Evolutionary conservation across 2,329 filamentous ascomycete species (phyloP).

Genomic region (Cordyceps tenuipes): DNA sequence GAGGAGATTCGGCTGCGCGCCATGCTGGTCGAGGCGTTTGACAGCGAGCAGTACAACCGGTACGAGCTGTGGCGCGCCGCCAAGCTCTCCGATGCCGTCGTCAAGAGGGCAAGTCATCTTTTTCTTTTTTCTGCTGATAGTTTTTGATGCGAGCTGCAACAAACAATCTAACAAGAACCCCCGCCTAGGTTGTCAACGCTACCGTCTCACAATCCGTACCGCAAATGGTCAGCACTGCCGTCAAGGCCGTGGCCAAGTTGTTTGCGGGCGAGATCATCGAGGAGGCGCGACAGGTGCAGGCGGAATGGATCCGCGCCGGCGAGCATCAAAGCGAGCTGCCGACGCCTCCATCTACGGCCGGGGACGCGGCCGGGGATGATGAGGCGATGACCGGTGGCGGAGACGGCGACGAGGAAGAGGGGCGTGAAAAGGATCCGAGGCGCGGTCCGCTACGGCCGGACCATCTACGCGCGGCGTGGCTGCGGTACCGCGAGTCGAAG

Average conservation of each 20-base stretch:
- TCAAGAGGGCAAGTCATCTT: conserved; percentile 50
- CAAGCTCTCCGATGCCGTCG: conserved; percentile 59
- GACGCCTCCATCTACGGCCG: conserved; percentile 29
- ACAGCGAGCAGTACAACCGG: conserved; percentile 56
- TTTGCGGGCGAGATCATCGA: conserved; percentile 72
- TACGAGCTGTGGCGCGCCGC: conserved; percentile 64
- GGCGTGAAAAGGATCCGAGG: conserved; percentile 19
- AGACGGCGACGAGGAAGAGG: conserved; percentile 7
- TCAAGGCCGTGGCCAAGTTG: conserved; percentile 67
- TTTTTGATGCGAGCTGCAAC: neutral
- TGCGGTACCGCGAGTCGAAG: conserved; percentile 55
- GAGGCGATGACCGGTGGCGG: conserved; percentile 18
- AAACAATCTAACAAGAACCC: neutral
- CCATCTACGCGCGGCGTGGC: conserved; percentile 64
- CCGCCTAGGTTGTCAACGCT: conserved; percentile 60
- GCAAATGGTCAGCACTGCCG: conserved; percentile 63
- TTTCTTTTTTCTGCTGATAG: neutral
- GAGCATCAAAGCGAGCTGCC: conserved; percentile 50
- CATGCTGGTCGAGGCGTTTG: conserved; percentile 57
- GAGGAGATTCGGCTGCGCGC: conserved; percentile 49
- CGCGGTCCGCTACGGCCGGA: conserved; percentile 61
- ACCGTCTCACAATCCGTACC: conserved; percentile 74
- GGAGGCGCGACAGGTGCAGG: conserved; percentile 59
- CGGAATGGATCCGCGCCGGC: conserved; percentile 57
- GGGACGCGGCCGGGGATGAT: conserved; percentile 18